Evolutionary conservation across 192 early-diverging fungal genomes (phyloP).

Genomic region (Geranomyces variabilis): DNA sequence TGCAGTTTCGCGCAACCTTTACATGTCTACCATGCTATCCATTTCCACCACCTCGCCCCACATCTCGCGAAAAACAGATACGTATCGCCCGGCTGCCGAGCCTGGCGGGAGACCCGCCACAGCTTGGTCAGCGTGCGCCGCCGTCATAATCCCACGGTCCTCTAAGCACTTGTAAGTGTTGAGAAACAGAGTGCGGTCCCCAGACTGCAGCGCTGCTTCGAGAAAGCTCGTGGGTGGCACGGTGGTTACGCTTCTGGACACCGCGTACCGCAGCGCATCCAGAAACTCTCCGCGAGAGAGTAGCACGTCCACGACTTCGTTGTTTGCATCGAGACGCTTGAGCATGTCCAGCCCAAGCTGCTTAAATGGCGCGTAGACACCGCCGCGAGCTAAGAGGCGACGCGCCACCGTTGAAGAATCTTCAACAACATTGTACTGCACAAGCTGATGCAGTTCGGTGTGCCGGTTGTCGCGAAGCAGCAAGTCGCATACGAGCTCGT

Average conservation of each 20-base stretch:
- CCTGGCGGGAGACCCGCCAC: slow-evolving; percentile 9
- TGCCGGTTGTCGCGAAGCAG: slow-evolving; percentile 22
- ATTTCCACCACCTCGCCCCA: slow-evolving; percentile 52
- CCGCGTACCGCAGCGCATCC: slow-evolving; percentile 44
- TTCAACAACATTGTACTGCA: slow-evolving; percentile 37
- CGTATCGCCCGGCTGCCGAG: slow-evolving; percentile 30
- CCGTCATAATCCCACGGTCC: slow-evolving; percentile 42
- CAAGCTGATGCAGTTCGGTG: slow-evolving; percentile 32
- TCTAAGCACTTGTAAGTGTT: slow-evolving; percentile 50
- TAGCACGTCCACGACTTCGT: slow-evolving; percentile 37
- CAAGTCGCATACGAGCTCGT: slow-evolving; percentile 35
- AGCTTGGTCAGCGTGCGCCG: not conserved
- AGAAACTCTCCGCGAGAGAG: slow-evolving; percentile 35
- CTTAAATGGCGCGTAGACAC: slow-evolving; percentile 18
- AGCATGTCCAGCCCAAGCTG: slow-evolving; percentile 43
- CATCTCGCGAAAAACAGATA: slow-evolving; percentile 48
- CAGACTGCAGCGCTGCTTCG: slow-evolving; percentile 39
- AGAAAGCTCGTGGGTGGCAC: slow-evolving; percentile 34
- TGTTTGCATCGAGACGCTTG: slow-evolving; percentile 27
- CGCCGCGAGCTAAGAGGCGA: slow-evolving; percentile 15
- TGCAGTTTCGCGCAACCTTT: too few species aligned
- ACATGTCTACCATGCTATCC: slow-evolving; percentile 39
- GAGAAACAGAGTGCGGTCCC: slow-evolving; percentile 49
- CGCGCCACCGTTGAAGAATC: slow-evolving; percentile 36
- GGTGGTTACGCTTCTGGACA: not conserved